These are phyloP conservation scores for Miscanthus lutarioriparius DNA, from an alignment of 176 grass and related monocot species.

Conservation along the genomic window DNA sequence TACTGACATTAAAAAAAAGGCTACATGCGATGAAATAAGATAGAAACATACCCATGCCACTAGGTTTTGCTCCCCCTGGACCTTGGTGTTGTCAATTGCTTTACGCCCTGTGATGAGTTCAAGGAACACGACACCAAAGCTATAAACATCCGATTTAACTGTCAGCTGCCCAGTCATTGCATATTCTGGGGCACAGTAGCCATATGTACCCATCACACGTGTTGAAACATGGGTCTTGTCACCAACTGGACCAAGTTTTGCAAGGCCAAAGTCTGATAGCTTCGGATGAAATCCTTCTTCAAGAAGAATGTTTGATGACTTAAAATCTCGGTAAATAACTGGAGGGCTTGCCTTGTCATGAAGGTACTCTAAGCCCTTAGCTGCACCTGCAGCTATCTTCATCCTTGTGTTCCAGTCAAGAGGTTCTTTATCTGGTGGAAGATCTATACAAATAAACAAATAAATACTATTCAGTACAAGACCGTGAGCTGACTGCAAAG, in stretches of 20 bases:
- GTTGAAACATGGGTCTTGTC: slow-evolving; percentile 95
- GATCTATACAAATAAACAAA: slow-evolving; percentile 46
- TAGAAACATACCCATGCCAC: slow-evolving; percentile 79
- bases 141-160: slow-evolving; percentile 89
- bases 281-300: slow-evolving; percentile 80
- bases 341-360: slow-evolving; percentile 89
- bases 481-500: not conserved
- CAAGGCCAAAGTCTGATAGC: slow-evolving; percentile 87
- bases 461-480: slow-evolving; percentile 1
- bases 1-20: not conserved
- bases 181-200: slow-evolving; percentile 94
- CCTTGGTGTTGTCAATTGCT: slow-evolving; percentile 79
- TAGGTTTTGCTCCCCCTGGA: slow-evolving; percentile 76
- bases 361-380: slow-evolving; percentile 87
- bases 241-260: slow-evolving; percentile 89
- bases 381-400: slow-evolving; percentile 95
- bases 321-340: slow-evolving; percentile 89
- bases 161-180: slow-evolving; percentile 93
- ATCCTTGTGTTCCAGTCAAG: slow-evolving; percentile 91
- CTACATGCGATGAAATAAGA: slow-evolving; percentile 13
- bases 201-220: slow-evolving; percentile 89
- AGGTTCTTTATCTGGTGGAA: slow-evolving; percentile 77
- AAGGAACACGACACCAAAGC: slow-evolving; percentile 89
- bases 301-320: slow-evolving; percentile 93
- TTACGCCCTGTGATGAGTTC: slow-evolving; percentile 87